phyloP scores from a whole-genome alignment of 2,329 filamentous ascomycete genomes.

The Monilinia polystroma region DNA sequence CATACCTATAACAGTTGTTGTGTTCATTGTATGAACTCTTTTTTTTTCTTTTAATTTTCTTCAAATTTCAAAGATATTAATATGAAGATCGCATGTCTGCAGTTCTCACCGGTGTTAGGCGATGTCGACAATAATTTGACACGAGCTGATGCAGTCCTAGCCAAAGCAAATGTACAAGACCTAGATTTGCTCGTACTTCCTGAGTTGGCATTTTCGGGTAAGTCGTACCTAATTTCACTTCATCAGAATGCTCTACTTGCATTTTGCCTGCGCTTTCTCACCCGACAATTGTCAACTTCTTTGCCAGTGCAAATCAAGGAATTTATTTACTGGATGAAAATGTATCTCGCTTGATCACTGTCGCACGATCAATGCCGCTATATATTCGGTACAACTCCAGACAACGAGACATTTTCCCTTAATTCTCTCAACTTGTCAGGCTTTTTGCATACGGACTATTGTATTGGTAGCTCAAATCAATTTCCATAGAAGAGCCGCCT shows the following conservation, averaged over 20 bases:
- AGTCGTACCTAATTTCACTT: constrained; percentile 19
- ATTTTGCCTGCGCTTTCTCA: background rate
- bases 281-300: background rate
- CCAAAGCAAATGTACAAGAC: constrained; percentile 50
- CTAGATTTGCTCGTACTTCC: constrained; percentile 72
- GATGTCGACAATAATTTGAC: constrained; percentile 69
- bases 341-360: constrained; percentile 16
- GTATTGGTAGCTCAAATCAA: too few species aligned
- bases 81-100: constrained; percentile 68
- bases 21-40: too few species aligned
- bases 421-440: background rate
- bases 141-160: constrained; percentile 64
- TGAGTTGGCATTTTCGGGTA: constrained; percentile 73
- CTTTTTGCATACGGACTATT: background rate
- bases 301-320: background rate
- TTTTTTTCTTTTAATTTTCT: too few species aligned
- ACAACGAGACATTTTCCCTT: background rate
- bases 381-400: background rate
- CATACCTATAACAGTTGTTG: too few species aligned
- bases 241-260: background rate
- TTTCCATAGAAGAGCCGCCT: too few species aligned
- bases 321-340: background rate
- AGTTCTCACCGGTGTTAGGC: constrained; percentile 65
- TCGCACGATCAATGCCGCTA: constrained; percentile 3
- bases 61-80: constrained; percentile 24